Evolutionary conservation across 495 filamentous ascomycete species (phyloP).

Genomic region (Alectoria sarmentosa): DNA sequence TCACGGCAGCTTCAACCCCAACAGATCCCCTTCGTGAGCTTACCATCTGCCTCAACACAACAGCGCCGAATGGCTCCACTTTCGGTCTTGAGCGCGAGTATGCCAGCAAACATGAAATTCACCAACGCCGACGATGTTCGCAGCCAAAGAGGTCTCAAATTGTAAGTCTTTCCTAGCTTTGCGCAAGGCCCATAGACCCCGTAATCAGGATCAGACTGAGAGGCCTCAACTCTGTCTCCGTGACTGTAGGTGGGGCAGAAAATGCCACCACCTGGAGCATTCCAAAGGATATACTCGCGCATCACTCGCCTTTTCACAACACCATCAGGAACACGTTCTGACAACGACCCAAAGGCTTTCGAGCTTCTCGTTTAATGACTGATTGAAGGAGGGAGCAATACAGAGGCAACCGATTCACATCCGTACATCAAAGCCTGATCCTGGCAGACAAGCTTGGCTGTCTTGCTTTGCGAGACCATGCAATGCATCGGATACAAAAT

Average conservation of each 20-base stretch:
- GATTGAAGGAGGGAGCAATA: too few relatives aligned
- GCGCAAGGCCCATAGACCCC: too few relatives aligned
- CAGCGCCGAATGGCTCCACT: too few relatives aligned
- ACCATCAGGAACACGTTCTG: background rate
- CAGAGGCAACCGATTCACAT: too few relatives aligned
- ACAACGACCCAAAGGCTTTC: background rate
- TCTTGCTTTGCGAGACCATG: background rate
- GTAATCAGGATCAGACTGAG: background rate
- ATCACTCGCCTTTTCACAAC: background rate
- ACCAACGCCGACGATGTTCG: background rate
- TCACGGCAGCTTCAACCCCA: too few relatives aligned
- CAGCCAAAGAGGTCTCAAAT: background rate
- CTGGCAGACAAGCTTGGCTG: too few relatives aligned
- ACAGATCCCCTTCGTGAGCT: too few relatives aligned
- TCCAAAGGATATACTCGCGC: background rate
- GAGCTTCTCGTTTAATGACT: background rate
- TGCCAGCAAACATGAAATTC: too few relatives aligned
- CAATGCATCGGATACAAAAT: background rate
- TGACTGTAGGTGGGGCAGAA: background rate
- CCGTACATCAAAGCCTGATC: too few relatives aligned
- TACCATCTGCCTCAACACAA: too few relatives aligned
- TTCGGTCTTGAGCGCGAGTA: too few relatives aligned
- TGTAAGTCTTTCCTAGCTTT: too few relatives aligned
- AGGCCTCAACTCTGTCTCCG: background rate
- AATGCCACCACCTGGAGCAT: background rate